Evolutionary conservation across 345 rosid species (phyloP).

Genomic region (Bretschneidera sinensis): DNA sequence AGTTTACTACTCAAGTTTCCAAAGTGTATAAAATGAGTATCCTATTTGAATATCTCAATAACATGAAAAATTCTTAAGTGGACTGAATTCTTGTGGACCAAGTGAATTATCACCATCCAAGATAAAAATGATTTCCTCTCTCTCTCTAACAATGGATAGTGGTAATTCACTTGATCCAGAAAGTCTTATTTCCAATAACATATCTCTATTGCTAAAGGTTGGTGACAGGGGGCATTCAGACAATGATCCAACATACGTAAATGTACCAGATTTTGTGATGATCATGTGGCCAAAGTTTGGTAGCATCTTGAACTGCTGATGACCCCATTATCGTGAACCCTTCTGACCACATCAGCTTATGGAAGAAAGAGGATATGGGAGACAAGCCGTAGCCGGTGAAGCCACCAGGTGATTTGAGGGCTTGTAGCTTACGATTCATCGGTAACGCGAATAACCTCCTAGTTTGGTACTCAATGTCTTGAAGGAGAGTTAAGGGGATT

Average conservation of each 20-base stretch:
- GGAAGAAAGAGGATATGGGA: constrained; percentile 51
- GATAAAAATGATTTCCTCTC: no score
- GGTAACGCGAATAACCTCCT: constrained; percentile 59
- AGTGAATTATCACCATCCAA: no score
- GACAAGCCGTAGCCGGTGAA: constrained; percentile 60
- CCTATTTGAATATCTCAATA: neutral
- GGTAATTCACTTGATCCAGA: no score
- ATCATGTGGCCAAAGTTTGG: constrained; percentile 66
- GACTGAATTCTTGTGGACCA: no score
- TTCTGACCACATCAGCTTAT: constrained; percentile 78
- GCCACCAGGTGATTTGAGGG: constrained; percentile 43
- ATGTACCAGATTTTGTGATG: constrained; percentile 52
- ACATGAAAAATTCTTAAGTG: neutral
- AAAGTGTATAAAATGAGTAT: no score
- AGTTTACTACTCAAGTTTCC: no score
- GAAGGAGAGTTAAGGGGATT: constrained; percentile 38
- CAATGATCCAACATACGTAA: neutral
- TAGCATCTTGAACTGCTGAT: constrained; percentile 57
- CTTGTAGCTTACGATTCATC: constrained; percentile 44
- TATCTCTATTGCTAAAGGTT: no score
- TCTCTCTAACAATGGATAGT: no score
- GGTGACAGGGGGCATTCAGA: no score
- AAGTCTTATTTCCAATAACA: no score
- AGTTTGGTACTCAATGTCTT: constrained; percentile 31
- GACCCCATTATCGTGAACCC: constrained; percentile 67